Base-by-base conservation (phyloP, 2,329 filamentous ascomycete genomes). In the Colletotrichum acutatum region DNA sequence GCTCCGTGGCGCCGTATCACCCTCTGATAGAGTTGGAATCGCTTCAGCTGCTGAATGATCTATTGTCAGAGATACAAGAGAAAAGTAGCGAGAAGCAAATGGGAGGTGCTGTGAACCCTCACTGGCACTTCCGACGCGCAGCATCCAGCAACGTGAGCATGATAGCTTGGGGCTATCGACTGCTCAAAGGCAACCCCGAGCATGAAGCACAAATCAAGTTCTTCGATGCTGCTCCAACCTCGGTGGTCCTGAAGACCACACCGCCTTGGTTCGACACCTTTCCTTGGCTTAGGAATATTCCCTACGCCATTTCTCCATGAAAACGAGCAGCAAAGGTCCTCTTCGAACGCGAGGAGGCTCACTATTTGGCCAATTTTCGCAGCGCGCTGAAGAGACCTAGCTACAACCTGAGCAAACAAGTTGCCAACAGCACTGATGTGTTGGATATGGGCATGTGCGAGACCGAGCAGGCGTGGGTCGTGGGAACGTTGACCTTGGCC, bases 261-360 rank as follows among this genome's bases (percentile, higher is more conserved):
- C 16, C 7, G 7, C 37, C 0, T 22, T 68, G 3, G 65, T 37
- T 63, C 28, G 58, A 72, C 52, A 22, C 11, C 5, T 63, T 72
- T 12, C 28, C 65, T 22, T 68, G 57, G 52, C 53, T 72, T 12
- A 68, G 28, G 34, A 37, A 57, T 30, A 16, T 72, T 24, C 65
- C 65, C 4, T 52, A 62, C 34, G 28, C n/a, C 32, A 30, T 72
- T 5, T 72, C 69, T 9, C 68, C 68, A 11, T 71, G 68, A 64
- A 71, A 71, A 28, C 37, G 65, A 14, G n/a, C 32, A 16, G 68
- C 46, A 4, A 46, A 71, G 9, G 30, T 30, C 6, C 32, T 57
- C 8, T 56, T 62, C 34, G 22, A 58, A 14, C 24, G 22, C 12
- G 68, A 71, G 12, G 52, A 22, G 11, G 52, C 26, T 5, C 66